Evolutionary conservation across 371 early-diverging fungal genomes (phyloP).

Genomic region (Mortierella sp.): DNA sequence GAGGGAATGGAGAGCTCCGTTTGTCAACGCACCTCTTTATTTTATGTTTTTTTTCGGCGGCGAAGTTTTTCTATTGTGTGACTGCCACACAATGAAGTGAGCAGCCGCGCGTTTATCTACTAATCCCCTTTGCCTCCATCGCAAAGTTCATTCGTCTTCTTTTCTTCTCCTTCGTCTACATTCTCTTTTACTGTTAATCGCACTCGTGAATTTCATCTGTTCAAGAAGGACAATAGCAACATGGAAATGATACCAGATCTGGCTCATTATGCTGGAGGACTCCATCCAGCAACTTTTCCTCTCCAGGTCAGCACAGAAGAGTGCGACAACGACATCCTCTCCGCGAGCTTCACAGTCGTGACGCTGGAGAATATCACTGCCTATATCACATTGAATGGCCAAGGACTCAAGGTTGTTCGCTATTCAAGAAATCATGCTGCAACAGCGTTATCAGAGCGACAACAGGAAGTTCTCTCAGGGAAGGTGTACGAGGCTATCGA

Average conservation of each 20-base stretch:
- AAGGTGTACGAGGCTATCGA: constrained; percentile 42
- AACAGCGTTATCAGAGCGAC: constrained; percentile 2
- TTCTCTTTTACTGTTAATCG: too few species aligned
- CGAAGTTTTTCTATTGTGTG: too few species aligned
- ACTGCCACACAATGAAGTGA: too few species aligned
- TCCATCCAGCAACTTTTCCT: constrained; percentile 34
- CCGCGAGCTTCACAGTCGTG: constrained; percentile 17
- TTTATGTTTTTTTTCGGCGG: too few species aligned
- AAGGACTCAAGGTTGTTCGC: constrained; percentile 23
- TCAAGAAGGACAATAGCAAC: neutral
- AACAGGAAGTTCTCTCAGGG: constrained; percentile 33
- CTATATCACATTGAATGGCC: constrained; percentile 19
- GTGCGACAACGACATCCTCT: neutral
- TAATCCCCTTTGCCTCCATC: too few species aligned
- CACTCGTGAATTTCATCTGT: too few species aligned
- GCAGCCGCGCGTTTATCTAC: too few species aligned
- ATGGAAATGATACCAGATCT: constrained; percentile 40
- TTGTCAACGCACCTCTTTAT: too few species aligned
- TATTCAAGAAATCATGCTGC: neutral
- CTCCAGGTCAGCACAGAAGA: neutral
- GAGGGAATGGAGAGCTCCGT: too few species aligned
- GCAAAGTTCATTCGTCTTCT: too few species aligned
- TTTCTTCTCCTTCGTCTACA: too few species aligned
- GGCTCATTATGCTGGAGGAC: constrained; percentile 30
- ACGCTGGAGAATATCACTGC: constrained; percentile 13